Conservation (phyloP, 495 filamentous ascomycete genomes). For the Penicillium maclennaniae region DNA sequence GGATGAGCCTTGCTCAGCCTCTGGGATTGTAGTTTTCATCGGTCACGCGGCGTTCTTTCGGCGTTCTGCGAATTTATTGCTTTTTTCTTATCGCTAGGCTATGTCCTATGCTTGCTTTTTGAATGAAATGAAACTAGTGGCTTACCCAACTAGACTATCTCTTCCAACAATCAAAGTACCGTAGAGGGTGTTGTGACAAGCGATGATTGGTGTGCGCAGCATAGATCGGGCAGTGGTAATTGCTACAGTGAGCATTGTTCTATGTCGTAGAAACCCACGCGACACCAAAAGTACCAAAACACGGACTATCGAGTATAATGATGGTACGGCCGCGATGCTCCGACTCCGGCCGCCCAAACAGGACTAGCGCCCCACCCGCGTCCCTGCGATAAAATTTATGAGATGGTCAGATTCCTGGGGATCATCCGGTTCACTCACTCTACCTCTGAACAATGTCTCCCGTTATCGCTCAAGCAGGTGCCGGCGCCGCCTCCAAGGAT, state of each 20-base stretch:
- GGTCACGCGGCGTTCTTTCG: slow-evolving; percentile 26
- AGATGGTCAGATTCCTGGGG: slow-evolving; percentile 18
- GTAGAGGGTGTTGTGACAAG: neutral
- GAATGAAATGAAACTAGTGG: slow-evolving; percentile 9
- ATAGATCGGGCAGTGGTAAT: neutral
- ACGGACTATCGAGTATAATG: neutral
- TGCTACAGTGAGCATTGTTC: neutral
- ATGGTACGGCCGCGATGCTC: slow-evolving; percentile 3
- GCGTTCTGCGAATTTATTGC: slow-evolving; percentile 23
- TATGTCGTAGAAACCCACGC: neutral
- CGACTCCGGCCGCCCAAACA: slow-evolving; percentile 24
- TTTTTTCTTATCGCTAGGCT: slow-evolving; percentile 20
- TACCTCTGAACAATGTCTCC: slow-evolving; percentile 46
- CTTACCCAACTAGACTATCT: neutral
- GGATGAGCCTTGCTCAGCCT: slow-evolving; percentile 10
- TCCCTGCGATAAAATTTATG: slow-evolving; percentile 25
- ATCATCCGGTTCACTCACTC: slow-evolving; percentile 15
- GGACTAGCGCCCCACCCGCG: slow-evolving; percentile 28
- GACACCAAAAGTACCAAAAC: neutral
- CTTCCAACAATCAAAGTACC: neutral
- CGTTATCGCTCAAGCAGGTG: slow-evolving; percentile 40
- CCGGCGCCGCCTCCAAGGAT: slow-evolving; percentile 55
- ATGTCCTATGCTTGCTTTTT: slow-evolving; percentile 13
- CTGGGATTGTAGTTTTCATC: slow-evolving; percentile 8
- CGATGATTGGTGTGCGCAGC: neutral